phyloP scores from a whole-genome alignment of 345 rosid species.

The Clausena lansium region DNA sequence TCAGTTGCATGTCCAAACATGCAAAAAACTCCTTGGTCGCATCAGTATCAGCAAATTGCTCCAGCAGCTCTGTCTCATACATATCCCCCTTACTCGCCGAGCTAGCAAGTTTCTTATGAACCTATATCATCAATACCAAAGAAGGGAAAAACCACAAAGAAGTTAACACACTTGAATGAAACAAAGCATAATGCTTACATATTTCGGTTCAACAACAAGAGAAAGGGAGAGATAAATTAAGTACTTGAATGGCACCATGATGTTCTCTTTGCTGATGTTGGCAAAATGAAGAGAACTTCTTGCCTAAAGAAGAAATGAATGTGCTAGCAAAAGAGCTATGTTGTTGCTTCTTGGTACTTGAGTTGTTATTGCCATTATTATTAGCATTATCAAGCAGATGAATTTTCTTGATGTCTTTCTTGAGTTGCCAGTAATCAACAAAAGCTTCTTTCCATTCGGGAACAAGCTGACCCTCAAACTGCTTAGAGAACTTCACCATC shows the following conservation, averaged over 20 bases:
- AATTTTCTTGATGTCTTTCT: slow-evolving; percentile 72
- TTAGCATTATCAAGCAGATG: slow-evolving; percentile 29
- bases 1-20: slow-evolving; percentile 82
- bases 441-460: slow-evolving; percentile 99
- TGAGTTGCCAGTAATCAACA: slow-evolving; percentile 90
- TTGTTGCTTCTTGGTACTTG: slow-evolving; percentile 7
- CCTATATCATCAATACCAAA: slow-evolving; percentile 37
- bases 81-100: slow-evolving; percentile 58
- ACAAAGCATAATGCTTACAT: not conserved
- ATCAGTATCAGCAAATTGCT: slow-evolving; percentile 74
- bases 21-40: slow-evolving; percentile 75
- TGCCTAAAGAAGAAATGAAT: slow-evolving; percentile 48
- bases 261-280: slow-evolving; percentile 42
- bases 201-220: not conserved
- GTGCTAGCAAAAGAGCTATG: slow-evolving; percentile 25
- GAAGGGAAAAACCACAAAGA: not conserved
- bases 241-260: slow-evolving; percentile 74
- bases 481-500: slow-evolving; percentile 91
- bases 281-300: slow-evolving; percentile 42
- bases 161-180: not conserved
- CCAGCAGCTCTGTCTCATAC: slow-evolving; percentile 85
- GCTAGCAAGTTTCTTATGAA: slow-evolving; percentile 72
- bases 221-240: not conserved
- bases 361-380: not conserved
- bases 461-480: slow-evolving; percentile 89